A percentile compares a stretch with the other conserved stretches of the same genome.
phyloP scores from a whole-genome alignment of 345 rosid species.

The Syzygium aqueum region DNA sequence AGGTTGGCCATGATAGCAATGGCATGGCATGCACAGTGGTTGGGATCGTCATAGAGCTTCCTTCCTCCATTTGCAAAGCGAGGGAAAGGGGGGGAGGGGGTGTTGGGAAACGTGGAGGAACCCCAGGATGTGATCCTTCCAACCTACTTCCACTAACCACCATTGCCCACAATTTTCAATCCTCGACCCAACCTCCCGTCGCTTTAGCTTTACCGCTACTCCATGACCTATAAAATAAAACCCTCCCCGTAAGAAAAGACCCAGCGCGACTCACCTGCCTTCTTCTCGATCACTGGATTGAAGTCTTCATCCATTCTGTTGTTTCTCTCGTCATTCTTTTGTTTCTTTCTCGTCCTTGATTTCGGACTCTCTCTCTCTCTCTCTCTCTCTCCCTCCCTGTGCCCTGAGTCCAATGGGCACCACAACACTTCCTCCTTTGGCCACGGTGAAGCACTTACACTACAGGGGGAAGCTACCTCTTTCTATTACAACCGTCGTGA shows the following conservation, averaged over 20 bases:
- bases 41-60: not conserved
- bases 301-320: conserved; percentile 22
- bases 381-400: no score
- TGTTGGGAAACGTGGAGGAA: not conserved
- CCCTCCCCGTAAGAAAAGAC: not conserved
- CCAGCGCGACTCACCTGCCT: not conserved
- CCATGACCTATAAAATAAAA: conserved; percentile 18
- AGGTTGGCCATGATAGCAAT: conserved; percentile 1
- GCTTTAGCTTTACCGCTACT: conserved; percentile 79
- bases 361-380: not conserved
- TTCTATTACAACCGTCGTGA: conserved; percentile 26
- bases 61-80: not conserved
- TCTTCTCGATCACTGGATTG: not conserved
- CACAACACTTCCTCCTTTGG: not conserved
- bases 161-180: not conserved
- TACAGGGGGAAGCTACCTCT: conserved; percentile 53
- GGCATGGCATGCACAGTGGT: conserved; percentile 1
- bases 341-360: conserved; percentile 30
- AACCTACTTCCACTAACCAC: conserved; percentile 20
- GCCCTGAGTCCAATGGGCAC: not conserved
- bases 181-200: conserved; percentile 9
- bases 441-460: conserved; percentile 16
- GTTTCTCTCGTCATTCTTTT: not conserved
- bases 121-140: conserved; percentile 27
- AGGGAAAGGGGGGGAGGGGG: not conserved